Base-by-base conservation (phyloP, 2,329 filamentous ascomycete genomes). In the Aotearoamyces nothofagi region DNA sequence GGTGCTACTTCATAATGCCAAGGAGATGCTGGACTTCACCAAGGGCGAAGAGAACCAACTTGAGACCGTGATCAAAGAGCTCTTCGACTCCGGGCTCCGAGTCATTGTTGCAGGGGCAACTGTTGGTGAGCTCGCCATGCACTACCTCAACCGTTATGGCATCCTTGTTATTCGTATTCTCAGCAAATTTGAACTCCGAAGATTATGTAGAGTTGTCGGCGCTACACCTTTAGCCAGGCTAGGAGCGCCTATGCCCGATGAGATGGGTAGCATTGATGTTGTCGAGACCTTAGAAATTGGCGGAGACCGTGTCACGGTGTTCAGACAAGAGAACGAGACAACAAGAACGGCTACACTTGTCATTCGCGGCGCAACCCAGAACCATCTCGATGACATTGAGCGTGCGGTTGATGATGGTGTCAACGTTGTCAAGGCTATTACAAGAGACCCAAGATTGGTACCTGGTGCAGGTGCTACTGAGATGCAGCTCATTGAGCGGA, bases 21-120 rank as follows among this genome's bases (percentile, higher is more conserved):
- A 96, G 63, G 90, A 98, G 60, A 96, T 98, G 82, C 69, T 96
- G 52, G 79, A 96, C 52, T 98, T 96, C 59, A 93, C 83, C 46
- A 93, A 86, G 63, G 92, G 90, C 37, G 90, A 98, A 61, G 90
- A 98, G 61, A 60, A 64, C 31, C 87, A 94, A 53, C 73, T 98
- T 27, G 90, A 98, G 61, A 66, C 75, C 25, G 66, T 78, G 28
- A 81, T 98, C 62, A 96, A 96, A 66, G 86, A 94, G 57, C 70
- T 98, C 13, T 76, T 94, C 55, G 90, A 98, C 52, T 87, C 83
- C 17, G 90, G 90, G 24, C 58, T 98, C 38, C 74, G 90, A 32
- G 92, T 98, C 11, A 75, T 96, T 27, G 70, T 98, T 41, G 87
- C 86, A 32, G 90, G 90, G 33, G 78, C 83, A 22, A 86, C 82